These are phyloP conservation scores for Symbiotaphrina buchneri DNA, from an alignment of 495 filamentous ascomycete genomes.

Conservation along the genomic window DNA sequence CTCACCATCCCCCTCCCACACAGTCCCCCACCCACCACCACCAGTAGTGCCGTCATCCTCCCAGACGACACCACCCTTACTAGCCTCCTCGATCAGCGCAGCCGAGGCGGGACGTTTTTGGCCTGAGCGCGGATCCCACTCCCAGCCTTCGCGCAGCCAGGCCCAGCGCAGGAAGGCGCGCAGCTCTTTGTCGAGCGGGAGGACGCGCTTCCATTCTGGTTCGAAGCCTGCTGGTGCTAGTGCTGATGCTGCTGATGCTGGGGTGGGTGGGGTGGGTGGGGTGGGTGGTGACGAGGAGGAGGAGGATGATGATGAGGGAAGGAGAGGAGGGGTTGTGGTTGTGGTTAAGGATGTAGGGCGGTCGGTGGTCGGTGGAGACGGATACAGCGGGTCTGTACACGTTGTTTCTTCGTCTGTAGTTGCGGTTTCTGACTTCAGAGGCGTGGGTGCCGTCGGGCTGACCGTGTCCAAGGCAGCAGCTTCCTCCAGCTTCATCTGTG, in stretches of 20 bases:
- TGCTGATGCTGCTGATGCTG: background rate
- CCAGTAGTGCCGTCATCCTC: conserved; percentile 21
- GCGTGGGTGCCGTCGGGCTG: background rate
- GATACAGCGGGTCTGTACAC: background rate
- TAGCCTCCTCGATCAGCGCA: conserved; percentile 31
- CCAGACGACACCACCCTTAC: conserved; percentile 32
- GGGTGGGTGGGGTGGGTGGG: background rate
- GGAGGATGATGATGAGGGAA: too few species aligned
- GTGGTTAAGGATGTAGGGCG: background rate
- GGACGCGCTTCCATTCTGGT: conserved; percentile 67
- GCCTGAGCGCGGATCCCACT: conserved; percentile 58
- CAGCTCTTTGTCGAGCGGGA: conserved; percentile 76
- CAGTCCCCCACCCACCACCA: background rate
- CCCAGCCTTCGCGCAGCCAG: conserved; percentile 72
- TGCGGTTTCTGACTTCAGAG: background rate
- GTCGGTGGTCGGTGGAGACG: background rate
- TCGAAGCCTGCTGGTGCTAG: conserved; percentile 11
- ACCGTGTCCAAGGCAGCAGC: background rate
- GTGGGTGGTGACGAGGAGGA: background rate
- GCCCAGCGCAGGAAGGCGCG: conserved; percentile 72
- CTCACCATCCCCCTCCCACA: background rate
- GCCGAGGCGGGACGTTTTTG: conserved; percentile 29
- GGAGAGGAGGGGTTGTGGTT: background rate
- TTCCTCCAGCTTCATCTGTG: too few species aligned
- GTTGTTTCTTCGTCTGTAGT: background rate